Conservation (phyloP, 768 basidiomycete genomes). For the Auricularia cornea region DNA sequence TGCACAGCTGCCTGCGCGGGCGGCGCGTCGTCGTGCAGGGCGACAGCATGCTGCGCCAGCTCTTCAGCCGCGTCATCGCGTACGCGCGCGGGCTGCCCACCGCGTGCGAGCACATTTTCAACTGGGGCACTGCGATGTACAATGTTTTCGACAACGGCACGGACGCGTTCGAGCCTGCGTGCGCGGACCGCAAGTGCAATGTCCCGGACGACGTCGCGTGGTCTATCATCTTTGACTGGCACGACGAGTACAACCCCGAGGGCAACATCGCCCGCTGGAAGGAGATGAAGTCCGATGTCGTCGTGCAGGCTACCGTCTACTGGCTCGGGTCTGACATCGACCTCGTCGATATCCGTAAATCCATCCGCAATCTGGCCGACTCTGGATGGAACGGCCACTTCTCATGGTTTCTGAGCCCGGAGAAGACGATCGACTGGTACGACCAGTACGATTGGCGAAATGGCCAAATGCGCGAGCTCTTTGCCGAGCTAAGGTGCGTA, state of each 20-base stretch:
- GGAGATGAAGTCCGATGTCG: not conserved
- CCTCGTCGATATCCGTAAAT: not conserved
- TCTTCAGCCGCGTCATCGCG: not conserved
- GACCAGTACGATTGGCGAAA: not conserved
- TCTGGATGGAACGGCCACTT: not conserved
- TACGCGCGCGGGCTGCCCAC: not conserved
- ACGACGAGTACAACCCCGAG: not conserved
- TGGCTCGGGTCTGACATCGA: not conserved
- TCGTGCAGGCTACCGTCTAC: not conserved
- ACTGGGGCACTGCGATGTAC: not conserved
- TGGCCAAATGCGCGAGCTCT: not conserved
- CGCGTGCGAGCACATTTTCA: not conserved
- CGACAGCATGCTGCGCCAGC: slow-evolving; percentile 1
- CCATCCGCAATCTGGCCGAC: not conserved
- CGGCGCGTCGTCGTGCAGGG: not conserved
- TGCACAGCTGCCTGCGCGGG: not conserved
- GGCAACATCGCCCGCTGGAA: not conserved
- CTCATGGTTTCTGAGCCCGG: not conserved
- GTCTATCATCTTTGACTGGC: not conserved
- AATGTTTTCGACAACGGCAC: not conserved
- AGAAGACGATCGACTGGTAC: not conserved
- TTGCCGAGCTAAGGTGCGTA: not conserved
- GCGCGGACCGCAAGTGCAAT: not conserved
- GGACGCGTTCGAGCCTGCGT: not conserved
- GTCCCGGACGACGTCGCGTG: not conserved